Percentiles rank a stretch among this genome's conserved stretches.
Conservation (phyloP, 768 basidiomycete genomes). For the Coprinellus micaceus region DNA sequence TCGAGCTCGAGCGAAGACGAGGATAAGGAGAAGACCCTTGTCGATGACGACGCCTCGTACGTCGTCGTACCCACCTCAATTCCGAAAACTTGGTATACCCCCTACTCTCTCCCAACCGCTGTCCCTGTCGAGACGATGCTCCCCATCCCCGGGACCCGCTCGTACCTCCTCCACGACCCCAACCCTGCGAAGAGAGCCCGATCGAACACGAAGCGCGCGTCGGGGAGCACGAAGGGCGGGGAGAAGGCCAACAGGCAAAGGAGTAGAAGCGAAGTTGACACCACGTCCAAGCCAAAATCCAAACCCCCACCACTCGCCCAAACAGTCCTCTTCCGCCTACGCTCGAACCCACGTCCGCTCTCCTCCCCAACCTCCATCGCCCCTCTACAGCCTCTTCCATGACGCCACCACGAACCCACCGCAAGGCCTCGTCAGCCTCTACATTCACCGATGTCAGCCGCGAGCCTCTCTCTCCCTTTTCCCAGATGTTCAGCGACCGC, state of each 20-base stretch:
- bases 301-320: slow-evolving; percentile 19
- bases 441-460: slow-evolving; percentile 2
- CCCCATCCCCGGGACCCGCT: too few relatives aligned
- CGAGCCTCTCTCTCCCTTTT: slow-evolving; percentile 7
- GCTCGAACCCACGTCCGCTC: slow-evolving; percentile 13
- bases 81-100: slow-evolving; percentile 1
- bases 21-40: slow-evolving; percentile 5
- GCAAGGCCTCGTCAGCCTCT: background rate
- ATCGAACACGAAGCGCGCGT: slow-evolving; percentile 2
- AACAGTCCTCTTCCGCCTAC: slow-evolving; percentile 25
- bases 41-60: slow-evolving; percentile 14
- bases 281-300: background rate
- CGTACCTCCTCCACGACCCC: too few relatives aligned
- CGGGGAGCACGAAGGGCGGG: too few relatives aligned
- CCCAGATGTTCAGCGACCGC: background rate
- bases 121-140: too few relatives aligned
- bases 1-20: background rate
- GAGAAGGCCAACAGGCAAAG: too few relatives aligned
- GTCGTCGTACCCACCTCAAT: slow-evolving; percentile 15
- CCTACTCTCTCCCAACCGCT: slow-evolving; percentile 14
- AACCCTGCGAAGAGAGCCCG: background rate
- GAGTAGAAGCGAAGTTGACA: slow-evolving; percentile 4
- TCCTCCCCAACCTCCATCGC: slow-evolving; percentile 1
- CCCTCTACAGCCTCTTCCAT: background rate
- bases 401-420: background rate